Evolutionary conservation across 2,329 filamentous ascomycete genomes (phyloP), one percentile per base, ranked within the genome.

Genomic region (Penicillium sp.): DNA sequence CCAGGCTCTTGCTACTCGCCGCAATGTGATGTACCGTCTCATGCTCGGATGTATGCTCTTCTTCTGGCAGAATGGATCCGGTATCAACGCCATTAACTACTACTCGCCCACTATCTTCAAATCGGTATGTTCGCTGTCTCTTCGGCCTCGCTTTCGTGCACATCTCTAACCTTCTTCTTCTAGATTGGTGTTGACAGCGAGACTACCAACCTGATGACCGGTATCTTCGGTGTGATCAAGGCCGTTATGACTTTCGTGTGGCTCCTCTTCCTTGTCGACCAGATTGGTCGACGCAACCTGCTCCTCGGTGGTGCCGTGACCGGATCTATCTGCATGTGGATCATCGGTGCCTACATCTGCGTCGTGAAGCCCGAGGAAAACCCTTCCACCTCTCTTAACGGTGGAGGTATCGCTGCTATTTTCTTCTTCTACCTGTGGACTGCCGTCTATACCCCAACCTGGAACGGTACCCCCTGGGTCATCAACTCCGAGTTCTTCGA

Each of bases 51-150:
- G 83, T 53, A 82, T 89, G 67, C 81, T 93, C 18, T 92, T 92
- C 78, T 77, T 92, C 50, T 91, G 86, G 81, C 89, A 93, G 73
- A 92, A 92, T 62, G 86, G 86, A 45, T 81, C 77, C 3, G 88
- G 88, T 6, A 91, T 91, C 74, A 91, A 91, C 62, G 88, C 88
- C n/a, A 86, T 89, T 75, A 91, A 90, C 77, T 91, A 90, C 75
- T 90, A 88, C 71, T 80, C 77, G 1, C 87, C 87, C 0, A 87
- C 82, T 0, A 83, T 90, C 18, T 89, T 90, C 78, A 79, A 16
- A 48, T 52, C 48, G 14, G 58, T 61, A 50, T 45, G 56, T 40
- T 21, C 42, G 3, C 11, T 11, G 4, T 10, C 13, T 4, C 8
- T 14, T 8, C n/a, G 11, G 6, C 9, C 32, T 4, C 32, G 32